Conservation (phyloP, 768 basidiomycete species). For the Naganishia onofrii region DNA sequence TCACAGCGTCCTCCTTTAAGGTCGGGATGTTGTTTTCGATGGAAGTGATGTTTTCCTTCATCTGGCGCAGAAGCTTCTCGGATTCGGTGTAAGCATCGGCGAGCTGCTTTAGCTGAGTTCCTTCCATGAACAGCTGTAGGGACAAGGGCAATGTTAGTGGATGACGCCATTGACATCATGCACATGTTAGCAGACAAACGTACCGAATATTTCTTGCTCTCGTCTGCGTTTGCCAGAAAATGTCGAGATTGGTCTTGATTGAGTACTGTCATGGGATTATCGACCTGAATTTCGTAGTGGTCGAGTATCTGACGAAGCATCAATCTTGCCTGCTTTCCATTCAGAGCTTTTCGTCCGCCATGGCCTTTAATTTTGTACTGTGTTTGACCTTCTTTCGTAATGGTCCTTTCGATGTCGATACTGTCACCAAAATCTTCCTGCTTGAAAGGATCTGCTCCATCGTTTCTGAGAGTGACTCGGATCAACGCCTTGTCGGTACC, state of each 20-base stretch:
- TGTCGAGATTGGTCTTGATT: slow-evolving; percentile 67
- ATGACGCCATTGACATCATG: neutral
- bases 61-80: slow-evolving; percentile 39
- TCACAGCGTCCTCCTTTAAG: slow-evolving; percentile 19
- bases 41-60: slow-evolving; percentile 63
- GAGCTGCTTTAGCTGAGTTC: slow-evolving; percentile 85
- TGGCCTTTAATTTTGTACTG: slow-evolving; percentile 41
- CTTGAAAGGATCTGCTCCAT: slow-evolving; percentile 83
- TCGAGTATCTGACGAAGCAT: slow-evolving; percentile 71
- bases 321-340: slow-evolving; percentile 77
- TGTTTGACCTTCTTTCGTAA: slow-evolving; percentile 61
- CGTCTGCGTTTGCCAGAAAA: slow-evolving; percentile 78
- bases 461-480: slow-evolving; percentile 77
- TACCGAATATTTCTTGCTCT: slow-evolving; percentile 85
- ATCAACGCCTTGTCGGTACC: slow-evolving; percentile 77
- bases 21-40: slow-evolving; percentile 63
- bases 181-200: slow-evolving; percentile 34
- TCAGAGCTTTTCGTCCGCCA: slow-evolving; percentile 65
- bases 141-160: neutral
- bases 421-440: slow-evolving; percentile 79
- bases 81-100: slow-evolving; percentile 80
- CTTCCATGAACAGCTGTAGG: slow-evolving; percentile 82
- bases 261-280: slow-evolving; percentile 75
- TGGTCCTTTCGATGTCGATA: slow-evolving; percentile 77
- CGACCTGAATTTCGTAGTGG: slow-evolving; percentile 84